phyloP scores from a whole-genome alignment of 2,329 filamentous ascomycete genomes.

The Diaporthe capsici region DNA sequence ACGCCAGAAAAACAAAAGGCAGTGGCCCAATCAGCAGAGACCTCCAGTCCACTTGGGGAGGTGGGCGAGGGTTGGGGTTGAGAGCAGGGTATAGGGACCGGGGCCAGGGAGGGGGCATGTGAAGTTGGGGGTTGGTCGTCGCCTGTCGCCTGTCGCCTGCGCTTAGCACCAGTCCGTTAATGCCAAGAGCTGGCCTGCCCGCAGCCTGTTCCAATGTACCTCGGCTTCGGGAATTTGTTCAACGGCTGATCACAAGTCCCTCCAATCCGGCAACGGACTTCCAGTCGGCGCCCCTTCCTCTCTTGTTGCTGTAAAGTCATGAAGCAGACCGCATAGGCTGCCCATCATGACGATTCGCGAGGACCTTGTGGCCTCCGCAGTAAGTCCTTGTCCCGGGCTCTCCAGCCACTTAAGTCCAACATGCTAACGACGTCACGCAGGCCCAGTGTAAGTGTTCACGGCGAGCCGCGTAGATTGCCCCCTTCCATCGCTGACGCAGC shows the following conservation, averaged over 20 bases:
- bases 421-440: conserved; percentile 47
- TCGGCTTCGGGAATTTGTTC: conserved; percentile 28
- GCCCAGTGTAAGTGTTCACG: conserved; percentile 58
- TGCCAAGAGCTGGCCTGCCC: conserved; percentile 27
- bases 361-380: conserved; percentile 89
- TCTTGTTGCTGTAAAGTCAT: conserved; percentile 34
- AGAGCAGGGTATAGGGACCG: background rate
- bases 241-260: conserved; percentile 30
- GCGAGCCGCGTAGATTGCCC: background rate
- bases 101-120: background rate
- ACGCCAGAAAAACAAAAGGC: conserved; percentile 38
- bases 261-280: background rate
- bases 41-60: background rate
- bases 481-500: conserved; percentile 20
- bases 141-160: conserved; percentile 19
- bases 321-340: conserved; percentile 34
- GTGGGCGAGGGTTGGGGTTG: background rate
- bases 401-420: background rate
- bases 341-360: conserved; percentile 86
- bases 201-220: conserved; percentile 14
- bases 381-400: conserved; percentile 56
- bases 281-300: background rate
- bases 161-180: conserved; percentile 11
- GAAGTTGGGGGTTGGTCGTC: background rate
- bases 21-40: conserved; percentile 28